Conservation (phyloP, 2,329 filamentous ascomycete species). For the Malbranchea zuffiana region DNA sequence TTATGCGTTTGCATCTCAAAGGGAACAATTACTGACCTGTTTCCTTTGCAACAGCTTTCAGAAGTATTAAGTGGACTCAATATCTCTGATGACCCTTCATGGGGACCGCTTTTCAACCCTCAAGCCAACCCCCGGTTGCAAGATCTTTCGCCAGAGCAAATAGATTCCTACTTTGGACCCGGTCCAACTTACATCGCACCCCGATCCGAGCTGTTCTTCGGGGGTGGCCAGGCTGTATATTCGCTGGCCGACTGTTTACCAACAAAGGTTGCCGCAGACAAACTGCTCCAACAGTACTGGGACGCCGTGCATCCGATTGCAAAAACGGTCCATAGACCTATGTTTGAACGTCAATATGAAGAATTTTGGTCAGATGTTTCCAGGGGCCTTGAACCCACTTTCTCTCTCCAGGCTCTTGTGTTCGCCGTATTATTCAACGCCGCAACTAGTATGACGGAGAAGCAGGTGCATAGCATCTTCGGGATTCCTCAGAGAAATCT, state of each 20-base stretch:
- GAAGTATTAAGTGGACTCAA: constrained; percentile 3
- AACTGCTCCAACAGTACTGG: constrained; percentile 57
- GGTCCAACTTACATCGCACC: constrained; percentile 57
- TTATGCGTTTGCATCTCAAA: not conserved
- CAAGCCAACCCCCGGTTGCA: not conserved
- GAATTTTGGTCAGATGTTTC: constrained; percentile 55
- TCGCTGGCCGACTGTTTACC: constrained; percentile 53
- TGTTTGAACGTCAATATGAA: constrained; percentile 54
- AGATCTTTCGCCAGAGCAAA: constrained; percentile 1
- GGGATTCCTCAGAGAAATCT: constrained; percentile 47
- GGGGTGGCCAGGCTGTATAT: constrained; percentile 39
- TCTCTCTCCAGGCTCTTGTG: constrained; percentile 56
- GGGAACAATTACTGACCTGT: not conserved
- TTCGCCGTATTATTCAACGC: constrained; percentile 61
- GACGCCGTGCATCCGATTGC: constrained; percentile 57
- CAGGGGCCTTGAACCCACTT: constrained; percentile 49
- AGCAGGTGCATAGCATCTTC: constrained; percentile 42
- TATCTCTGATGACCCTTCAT: constrained; percentile 1
- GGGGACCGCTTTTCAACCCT: not conserved
- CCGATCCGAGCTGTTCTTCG: constrained; percentile 56
- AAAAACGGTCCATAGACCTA: constrained; percentile 55
- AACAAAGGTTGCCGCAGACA: constrained; percentile 46
- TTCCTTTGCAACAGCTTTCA: not conserved
- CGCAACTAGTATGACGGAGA: constrained; percentile 53
- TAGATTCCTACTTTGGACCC: constrained; percentile 48